Evolutionary conservation across 2,329 filamentous ascomycete genomes (phyloP).

Genomic region (Neofusicoccum cordaticola): DNA sequence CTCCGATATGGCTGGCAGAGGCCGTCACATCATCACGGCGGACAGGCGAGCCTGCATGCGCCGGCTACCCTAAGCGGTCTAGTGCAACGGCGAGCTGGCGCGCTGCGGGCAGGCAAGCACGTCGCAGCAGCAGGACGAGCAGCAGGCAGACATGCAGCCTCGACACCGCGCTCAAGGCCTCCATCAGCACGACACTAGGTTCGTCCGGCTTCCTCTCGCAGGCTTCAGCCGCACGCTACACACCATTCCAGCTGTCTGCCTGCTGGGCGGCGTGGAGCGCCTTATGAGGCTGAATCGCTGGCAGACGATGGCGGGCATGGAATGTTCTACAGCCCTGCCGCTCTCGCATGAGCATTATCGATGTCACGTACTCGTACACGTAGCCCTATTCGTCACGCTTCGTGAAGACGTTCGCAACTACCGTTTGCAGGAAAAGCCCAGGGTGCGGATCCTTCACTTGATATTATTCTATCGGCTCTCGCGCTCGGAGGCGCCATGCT

Average conservation of each 20-base stretch:
- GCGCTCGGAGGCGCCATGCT: background rate
- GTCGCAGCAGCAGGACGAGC: too few species aligned
- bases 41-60: background rate
- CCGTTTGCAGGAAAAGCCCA: background rate
- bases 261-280: background rate
- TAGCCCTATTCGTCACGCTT: background rate
- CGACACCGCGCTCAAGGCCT: background rate
- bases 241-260: background rate
- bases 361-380: background rate
- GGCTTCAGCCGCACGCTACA: background rate
- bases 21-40: background rate
- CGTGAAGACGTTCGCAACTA: background rate
- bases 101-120: background rate
- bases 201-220: background rate
- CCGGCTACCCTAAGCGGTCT: background rate
- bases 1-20: constrained; percentile 3
- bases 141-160: background rate
- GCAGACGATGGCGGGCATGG: background rate
- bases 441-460: background rate
- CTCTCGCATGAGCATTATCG: background rate
- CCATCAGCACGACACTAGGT: background rate
- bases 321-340: background rate
- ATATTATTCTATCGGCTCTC: background rate
- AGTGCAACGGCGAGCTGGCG: background rate
- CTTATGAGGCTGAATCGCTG: background rate